Conservation (phyloP, 2,329 filamentous ascomycete species). For the Ophiostoma montium region DNA sequence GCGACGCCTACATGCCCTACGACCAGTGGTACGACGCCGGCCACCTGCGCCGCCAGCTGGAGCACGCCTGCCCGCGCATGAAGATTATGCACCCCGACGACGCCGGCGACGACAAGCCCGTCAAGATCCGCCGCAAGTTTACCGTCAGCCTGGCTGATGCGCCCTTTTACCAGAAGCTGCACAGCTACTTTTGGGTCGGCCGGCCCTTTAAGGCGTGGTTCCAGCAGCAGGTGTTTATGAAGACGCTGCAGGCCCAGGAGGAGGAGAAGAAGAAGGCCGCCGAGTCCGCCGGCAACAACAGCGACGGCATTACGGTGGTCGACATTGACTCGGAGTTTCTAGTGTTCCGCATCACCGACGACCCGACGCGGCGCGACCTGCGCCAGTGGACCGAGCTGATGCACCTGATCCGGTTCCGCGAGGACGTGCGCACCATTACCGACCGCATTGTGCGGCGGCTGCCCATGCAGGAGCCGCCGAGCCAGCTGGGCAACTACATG, state of each 20-base stretch:
- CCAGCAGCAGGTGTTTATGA: slow-evolving; percentile 5
- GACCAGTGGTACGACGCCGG: slow-evolving; percentile 22
- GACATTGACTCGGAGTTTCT: slow-evolving; percentile 19
- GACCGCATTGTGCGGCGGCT: slow-evolving; percentile 15
- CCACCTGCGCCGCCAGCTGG: slow-evolving; percentile 17
- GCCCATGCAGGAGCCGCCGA: neutral
- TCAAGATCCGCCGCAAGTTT: slow-evolving; percentile 16
- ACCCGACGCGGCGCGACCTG: slow-evolving; percentile 21
- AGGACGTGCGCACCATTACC: slow-evolving; percentile 16
- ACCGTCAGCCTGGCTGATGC: slow-evolving; percentile 15
- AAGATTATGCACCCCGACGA: slow-evolving; percentile 18
- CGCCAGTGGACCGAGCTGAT: slow-evolving; percentile 22
- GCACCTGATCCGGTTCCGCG: slow-evolving; percentile 19
- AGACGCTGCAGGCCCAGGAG: slow-evolving; percentile 3
- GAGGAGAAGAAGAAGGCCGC: slow-evolving; percentile 2
- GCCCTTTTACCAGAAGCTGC: slow-evolving; percentile 15
- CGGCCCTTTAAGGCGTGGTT: slow-evolving; percentile 18
- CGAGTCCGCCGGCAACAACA: slow-evolving; percentile 3
- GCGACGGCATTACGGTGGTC: slow-evolving; percentile 18
- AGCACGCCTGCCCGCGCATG: slow-evolving; percentile 19
- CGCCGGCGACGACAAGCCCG: slow-evolving; percentile 3
- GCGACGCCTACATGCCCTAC: slow-evolving; percentile 19
- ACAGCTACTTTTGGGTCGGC: slow-evolving; percentile 21
- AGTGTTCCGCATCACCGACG: slow-evolving; percentile 23
- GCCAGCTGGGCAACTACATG: slow-evolving; percentile 15